These are phyloP conservation scores for Solanum chiquidenum DNA, from an alignment of 257 asterid genomes.

Conservation along the genomic window DNA sequence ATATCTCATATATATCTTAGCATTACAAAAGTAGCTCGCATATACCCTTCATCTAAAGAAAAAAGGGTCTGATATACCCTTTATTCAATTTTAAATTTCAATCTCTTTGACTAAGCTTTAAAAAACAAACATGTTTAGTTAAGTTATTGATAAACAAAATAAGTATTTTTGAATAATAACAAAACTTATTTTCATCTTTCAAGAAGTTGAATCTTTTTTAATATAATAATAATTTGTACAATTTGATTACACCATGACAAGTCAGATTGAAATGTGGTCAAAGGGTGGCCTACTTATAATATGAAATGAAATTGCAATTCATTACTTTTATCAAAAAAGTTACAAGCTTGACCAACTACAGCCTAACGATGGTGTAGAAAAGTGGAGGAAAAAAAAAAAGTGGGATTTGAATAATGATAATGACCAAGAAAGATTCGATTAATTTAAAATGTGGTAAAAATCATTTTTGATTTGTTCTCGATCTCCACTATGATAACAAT, in stretches of 20 bases:
- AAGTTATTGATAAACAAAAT: not conserved
- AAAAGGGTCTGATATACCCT: no score
- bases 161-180: not conserved
- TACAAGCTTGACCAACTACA: not conserved
- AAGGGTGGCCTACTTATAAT: not conserved
- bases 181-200: not conserved
- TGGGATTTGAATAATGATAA: not conserved
- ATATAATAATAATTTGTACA: not conserved
- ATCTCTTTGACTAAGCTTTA: no score
- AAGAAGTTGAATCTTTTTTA: no score
- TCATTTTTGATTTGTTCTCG: not conserved
- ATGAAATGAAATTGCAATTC: not conserved
- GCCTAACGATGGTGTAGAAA: not conserved
- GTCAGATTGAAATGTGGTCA: not conserved
- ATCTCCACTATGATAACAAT: not conserved
- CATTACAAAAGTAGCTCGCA: no score
- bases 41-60: no score
- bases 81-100: no score
- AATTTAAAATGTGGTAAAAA: not conserved
- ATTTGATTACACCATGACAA: not conserved
- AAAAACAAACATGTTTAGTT: no score
- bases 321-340: not conserved
- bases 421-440: not conserved
- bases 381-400: not conserved
- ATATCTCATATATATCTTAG: rapidly evolving